Evolutionary conservation across 108 stramenopile species (phyloP), one percentile per base, ranked within the genome.

Genomic region (Fragilaria crotonensis): DNA sequence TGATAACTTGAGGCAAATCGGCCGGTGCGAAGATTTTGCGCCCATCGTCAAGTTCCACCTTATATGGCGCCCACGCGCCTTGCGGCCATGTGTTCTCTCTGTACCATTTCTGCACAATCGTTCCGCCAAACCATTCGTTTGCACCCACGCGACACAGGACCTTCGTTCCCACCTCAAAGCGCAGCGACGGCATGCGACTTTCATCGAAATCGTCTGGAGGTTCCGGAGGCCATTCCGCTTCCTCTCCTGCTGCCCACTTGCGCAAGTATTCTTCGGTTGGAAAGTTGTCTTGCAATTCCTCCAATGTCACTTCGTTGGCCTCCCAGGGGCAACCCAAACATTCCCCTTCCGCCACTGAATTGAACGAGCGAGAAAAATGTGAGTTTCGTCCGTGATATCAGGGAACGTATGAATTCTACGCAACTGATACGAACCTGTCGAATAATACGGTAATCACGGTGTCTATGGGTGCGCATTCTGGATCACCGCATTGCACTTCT

Each of bases 121-220:
- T 55, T 23, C 95, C 95, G 23, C 79, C 65, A n/a, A 78, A 84
- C 95, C 95, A 96, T 11, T 83, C 79, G 72, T 90, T 82, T 1
- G 85, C 73, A 22, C 95, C 95, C 27, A 96, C 83, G 3, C 92
- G 83, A 68, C 95, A 96, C 25, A 80, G 58, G 11, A 96, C 95
- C 21, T 57, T 41, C 5, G 73, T 62, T 0, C 92, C 95, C 28
- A 94, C 71, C 7, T 59, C 54, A 60, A 96, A 96, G 60, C 95
- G 75, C 28, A 94, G 60, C 41, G 60, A 55, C 2, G 82, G 82
- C 55, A 83, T 51, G 47, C 79, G 63, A 11, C 5, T 19, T 33
- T 64, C 67, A 26, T 26, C 17, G 45, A 66, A 51, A n/a, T 71
- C 69, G 23, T 56, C 46, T 45, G 75, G 67, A 18, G 54, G 53